Percentiles rank a stretch among this genome's conserved stretches.
These are phyloP conservation scores for Porcisia hertigi DNA, from an alignment of 208 protist genomes.

Conservation along the genomic window DNA sequence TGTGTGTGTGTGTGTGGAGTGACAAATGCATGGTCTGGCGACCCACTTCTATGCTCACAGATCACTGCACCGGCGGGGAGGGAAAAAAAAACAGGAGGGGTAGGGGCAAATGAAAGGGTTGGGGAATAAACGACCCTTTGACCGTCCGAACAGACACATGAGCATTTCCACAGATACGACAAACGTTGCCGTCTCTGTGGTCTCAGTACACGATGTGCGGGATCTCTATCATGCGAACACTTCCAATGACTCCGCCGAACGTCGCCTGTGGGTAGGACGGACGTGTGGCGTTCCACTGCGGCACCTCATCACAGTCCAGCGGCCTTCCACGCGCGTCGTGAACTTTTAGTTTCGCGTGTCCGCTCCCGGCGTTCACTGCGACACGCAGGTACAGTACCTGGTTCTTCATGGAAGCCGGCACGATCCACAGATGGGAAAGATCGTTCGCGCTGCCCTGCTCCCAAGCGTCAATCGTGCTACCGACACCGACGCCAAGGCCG, in stretches of 20 bases:
- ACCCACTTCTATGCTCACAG: too few relatives aligned
- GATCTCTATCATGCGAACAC: conserved; percentile 59
- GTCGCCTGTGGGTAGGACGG: conserved; percentile 83
- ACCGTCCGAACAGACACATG: background rate
- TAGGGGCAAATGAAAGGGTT: too few relatives aligned
- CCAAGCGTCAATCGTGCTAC: conserved; percentile 61
- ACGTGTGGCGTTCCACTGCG: conserved; percentile 76
- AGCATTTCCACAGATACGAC: background rate
- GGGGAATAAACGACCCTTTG: too few relatives aligned
- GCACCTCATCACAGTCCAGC: conserved; percentile 75
- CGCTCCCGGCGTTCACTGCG: conserved; percentile 41
- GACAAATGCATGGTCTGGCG: too few relatives aligned
- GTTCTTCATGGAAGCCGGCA: conserved; percentile 38
- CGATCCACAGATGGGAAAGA: conserved; percentile 84
- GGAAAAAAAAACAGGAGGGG: too few relatives aligned
- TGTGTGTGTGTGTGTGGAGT: too few relatives aligned
- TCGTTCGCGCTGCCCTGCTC: conserved; percentile 56
- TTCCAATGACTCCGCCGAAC: conserved; percentile 77
- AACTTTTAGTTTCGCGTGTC: conserved; percentile 77
- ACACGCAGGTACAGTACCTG: conserved; percentile 62
- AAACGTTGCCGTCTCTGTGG: background rate
- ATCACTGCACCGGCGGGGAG: too few relatives aligned
- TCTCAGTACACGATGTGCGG: conserved; percentile 43
- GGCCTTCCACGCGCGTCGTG: conserved; percentile 67
- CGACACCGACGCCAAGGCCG: conserved; percentile 84